Base-by-base conservation (phyloP, 805 yeast genomes). In the Yamadazyma nakazawae region DNA sequence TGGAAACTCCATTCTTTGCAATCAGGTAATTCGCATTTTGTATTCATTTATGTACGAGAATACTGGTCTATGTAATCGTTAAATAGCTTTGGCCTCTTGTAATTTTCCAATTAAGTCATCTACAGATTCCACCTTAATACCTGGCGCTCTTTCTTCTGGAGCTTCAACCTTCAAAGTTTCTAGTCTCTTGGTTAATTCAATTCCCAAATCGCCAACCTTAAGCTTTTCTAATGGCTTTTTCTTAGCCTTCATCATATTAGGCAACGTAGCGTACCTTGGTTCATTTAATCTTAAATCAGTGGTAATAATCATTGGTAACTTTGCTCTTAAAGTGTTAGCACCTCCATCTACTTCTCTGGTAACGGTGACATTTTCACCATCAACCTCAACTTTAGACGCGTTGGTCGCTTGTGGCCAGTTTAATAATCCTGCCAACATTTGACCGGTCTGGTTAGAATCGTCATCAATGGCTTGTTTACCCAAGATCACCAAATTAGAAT, bases 401-500 rank as follows among this genome's bases (percentile, higher is more conserved):
- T 89, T 88, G 30, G 97, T 92, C 30, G 96, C 97, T 61, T 91
- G 97, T 16, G 97, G 95, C 98, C 98, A 92, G 60, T 83, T 81
- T 66, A 92, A 77, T 50, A 92, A 71, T 9, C 96, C 97, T 2
- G 97, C 98, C 45, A 94, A 78, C 82, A 94, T 89, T 67, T 91
- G 98, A 24, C 98, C 99, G 12, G 97, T 91, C 67, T 91, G 96
- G 66, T 88, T 89, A 37, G 88, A 75, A 61, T 94, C 99, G 57
- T 90, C 95, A 67, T 94, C 99, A 57, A 94, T 91, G 34, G 98
- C 89, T 69, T 94, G 99, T 64, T 94, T 94, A 40, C 99, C 99
- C 64, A 94, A 75, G 35, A 94, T 80, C 38, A 94, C 84, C 62
- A 94, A 70, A 67, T 94, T 91, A 34, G 88, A 78, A 9, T 78